These are phyloP conservation scores for Claviceps cyperi DNA, from an alignment of 2,329 filamentous ascomycete species.

Conservation along the genomic window DNA sequence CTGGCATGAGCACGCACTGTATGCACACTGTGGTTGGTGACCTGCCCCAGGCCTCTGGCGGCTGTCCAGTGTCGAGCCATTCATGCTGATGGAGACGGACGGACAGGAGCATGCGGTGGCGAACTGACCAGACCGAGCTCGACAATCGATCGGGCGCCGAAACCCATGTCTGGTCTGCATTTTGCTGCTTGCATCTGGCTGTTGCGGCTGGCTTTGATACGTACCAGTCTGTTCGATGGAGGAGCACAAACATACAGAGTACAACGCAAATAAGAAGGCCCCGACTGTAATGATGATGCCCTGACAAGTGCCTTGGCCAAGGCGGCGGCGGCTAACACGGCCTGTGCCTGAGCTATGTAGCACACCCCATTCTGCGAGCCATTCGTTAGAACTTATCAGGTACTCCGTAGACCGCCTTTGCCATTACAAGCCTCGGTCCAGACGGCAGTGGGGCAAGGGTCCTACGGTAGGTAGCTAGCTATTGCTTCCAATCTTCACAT, in stretches of 20 bases:
- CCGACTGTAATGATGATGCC: not conserved
- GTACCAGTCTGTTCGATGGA: not conserved
- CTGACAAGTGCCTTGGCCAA: not conserved
- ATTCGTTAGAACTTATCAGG: not conserved
- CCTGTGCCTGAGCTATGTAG: not conserved
- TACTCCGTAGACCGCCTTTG: not conserved
- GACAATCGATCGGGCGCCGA: constrained; percentile 6
- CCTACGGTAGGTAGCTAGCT: not conserved
- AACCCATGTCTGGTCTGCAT: not conserved
- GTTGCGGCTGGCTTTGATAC: not conserved
- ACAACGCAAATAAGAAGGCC: no score
- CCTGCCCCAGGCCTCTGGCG: not conserved
- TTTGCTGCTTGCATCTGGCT: not conserved
- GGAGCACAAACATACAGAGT: no score
- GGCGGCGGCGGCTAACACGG: not conserved
- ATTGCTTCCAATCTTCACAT: not conserved
- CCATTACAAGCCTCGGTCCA: not conserved
- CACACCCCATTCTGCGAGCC: not conserved
- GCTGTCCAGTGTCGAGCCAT: not conserved
- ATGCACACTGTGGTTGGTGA: no score
- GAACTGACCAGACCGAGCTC: not conserved
- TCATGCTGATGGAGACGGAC: not conserved
- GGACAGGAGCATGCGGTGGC: no score
- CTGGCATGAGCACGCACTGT: not conserved
- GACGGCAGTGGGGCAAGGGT: not conserved